These are phyloP conservation scores for Citrullus colocynthis DNA, from an alignment of 306 rosid species.

Conservation along the genomic window DNA sequence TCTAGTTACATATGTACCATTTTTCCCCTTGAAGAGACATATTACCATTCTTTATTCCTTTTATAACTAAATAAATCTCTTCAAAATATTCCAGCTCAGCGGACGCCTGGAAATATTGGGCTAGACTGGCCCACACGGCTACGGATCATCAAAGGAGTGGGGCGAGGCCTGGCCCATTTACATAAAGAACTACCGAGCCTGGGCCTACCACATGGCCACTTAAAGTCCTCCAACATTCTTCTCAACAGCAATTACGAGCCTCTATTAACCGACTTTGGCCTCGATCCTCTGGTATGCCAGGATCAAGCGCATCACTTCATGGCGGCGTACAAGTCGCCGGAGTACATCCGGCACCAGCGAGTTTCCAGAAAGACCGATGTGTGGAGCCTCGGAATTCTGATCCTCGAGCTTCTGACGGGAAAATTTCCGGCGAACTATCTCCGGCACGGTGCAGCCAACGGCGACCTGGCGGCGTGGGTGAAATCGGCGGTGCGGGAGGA, in stretches of 20 bases:
- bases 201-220: slow-evolving; percentile 68
- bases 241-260: slow-evolving; percentile 49
- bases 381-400: slow-evolving; percentile 58
- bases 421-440: slow-evolving; percentile 72
- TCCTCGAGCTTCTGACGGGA: slow-evolving; percentile 64
- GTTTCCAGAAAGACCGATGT: slow-evolving; percentile 54
- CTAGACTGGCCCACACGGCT: slow-evolving; percentile 56
- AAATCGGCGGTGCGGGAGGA: slow-evolving; percentile 38
- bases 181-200: slow-evolving; percentile 23
- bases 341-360: slow-evolving; percentile 25
- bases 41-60: too few species aligned
- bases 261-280: slow-evolving; percentile 47
- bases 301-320: slow-evolving; percentile 22
- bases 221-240: slow-evolving; percentile 71
- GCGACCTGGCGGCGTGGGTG: slow-evolving; percentile 59
- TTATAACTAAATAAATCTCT: neutral
- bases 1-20: neutral
- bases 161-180: slow-evolving; percentile 49
- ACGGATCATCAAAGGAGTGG: slow-evolving; percentile 52
- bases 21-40: too few species aligned
- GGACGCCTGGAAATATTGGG: slow-evolving; percentile 38
- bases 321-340: slow-evolving; percentile 61
- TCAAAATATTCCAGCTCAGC: slow-evolving; percentile 35
- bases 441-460: slow-evolving; percentile 36
- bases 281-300: slow-evolving; percentile 27